Evolutionary conservation across 2,329 filamentous ascomycete species (phyloP), one percentile per base, ranked within the genome.

Genomic region (Chrysosporium keratinophilum): DNA sequence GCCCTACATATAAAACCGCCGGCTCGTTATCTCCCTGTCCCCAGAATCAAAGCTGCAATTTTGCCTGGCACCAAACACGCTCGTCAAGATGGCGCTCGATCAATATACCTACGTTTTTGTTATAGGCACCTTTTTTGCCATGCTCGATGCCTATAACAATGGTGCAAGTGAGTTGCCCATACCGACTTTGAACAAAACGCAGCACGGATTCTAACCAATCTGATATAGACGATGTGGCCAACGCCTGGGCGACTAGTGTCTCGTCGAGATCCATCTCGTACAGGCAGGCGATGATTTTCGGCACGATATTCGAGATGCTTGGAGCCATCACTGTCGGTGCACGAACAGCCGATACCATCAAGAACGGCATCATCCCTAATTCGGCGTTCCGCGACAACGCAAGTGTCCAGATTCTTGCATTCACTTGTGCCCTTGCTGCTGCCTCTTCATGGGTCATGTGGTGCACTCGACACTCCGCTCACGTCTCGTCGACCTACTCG

Each of bases 231-330:
- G 87, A 90, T 84, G 86, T 91, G 54, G 86, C 87, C 65, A 91
- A 91, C 71, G 75, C 86, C 49, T 90, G 85, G 83, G 86, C 86
- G 6, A 90, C 87, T 62, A 84, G 80, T 63, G 85, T 90, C 56
- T 89, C 86, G 17, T 89, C 86, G n/a, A 74, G 86, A 52, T 89
- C 86, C 60, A 76, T 88, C 63, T 75, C 82, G 1, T 85, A 87
- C 71, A 70, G 79, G 61, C 81, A 84, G 70, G 84, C 82, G 59
- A 84, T 84, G 81, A 61, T 83, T 34, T 71, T 85, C 46, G 79
- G 81, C 46, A 77, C 79, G 45, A 68, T 86, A 58, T 86, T 86
- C 68, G 84, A 87, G 67, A 74, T 86, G 68, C 68, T 80, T 45
- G 84, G 83, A 45, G 83, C 83, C 58, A 74, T 86, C 61, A 75